phyloP scores from a whole-genome alignment of 192 early-diverging fungal genomes.

The Allomyces arbusculus region DNA sequence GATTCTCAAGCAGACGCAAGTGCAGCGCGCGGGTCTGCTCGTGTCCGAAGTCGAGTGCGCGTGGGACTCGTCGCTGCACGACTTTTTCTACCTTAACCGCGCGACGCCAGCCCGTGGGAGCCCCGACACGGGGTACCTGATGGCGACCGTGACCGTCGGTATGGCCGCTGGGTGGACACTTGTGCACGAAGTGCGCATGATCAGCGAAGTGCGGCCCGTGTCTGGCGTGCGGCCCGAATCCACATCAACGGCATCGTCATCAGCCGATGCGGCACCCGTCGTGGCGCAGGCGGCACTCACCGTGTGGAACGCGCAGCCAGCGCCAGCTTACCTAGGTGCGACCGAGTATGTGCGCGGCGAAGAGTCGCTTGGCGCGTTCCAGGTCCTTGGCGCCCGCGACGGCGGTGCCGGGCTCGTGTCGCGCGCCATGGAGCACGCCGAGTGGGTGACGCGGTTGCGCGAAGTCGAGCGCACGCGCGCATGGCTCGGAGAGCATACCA shows the following conservation, averaged over 20 bases:
- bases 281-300: background rate
- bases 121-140: background rate
- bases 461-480: background rate
- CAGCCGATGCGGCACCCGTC: background rate
- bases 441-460: background rate
- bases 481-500: background rate
- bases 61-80: background rate
- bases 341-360: background rate
- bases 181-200: background rate
- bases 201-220: background rate
- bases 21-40: background rate
- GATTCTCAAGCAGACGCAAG: background rate
- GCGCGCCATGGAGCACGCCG: background rate
- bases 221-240: background rate
- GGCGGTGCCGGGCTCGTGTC: background rate
- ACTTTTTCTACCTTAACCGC: background rate
- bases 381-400: background rate
- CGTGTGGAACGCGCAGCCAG: background rate
- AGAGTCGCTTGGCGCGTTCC: background rate
- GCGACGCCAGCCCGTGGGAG: background rate
- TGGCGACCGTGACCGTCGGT: background rate
- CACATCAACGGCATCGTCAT: background rate
- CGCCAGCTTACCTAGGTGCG: background rate
- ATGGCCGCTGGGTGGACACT: background rate
- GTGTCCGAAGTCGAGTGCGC: background rate